Evolutionary conservation across 306 rosid species (phyloP).

Genomic region (Amphicarpaea edgeworthii): DNA sequence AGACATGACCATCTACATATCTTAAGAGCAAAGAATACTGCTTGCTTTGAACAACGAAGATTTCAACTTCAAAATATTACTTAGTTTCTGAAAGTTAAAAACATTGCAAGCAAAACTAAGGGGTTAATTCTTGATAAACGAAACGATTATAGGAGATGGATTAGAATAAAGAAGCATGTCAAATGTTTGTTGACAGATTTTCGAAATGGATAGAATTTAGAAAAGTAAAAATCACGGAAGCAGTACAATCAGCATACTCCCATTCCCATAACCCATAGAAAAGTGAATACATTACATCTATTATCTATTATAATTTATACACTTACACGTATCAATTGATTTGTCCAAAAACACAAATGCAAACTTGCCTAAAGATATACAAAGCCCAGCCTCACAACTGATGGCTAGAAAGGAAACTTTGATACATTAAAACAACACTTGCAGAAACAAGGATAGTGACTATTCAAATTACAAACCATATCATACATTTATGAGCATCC

Average conservation of each 20-base stretch:
- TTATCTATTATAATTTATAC: slow-evolving; percentile 39
- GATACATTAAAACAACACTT: slow-evolving; percentile 44
- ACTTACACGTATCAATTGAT: slow-evolving; percentile 24
- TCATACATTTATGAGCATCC: slow-evolving; percentile 52
- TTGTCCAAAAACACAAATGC: slow-evolving; percentile 23
- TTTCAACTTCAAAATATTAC: not conserved
- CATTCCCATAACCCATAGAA: slow-evolving; percentile 3
- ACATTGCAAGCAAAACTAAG: not conserved
- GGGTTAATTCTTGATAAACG: not conserved
- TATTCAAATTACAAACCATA: slow-evolving; percentile 54
- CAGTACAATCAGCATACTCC: slow-evolving; percentile 14
- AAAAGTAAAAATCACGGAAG: not conserved
- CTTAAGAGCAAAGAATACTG: not conserved
- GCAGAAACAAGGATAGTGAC: slow-evolving; percentile 40
- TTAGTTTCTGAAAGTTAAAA: not conserved
- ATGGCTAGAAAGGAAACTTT: slow-evolving; percentile 41
- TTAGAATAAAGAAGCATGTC: not conserved
- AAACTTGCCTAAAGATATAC: slow-evolving; percentile 35
- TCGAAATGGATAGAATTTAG: not conserved
- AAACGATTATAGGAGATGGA: not conserved
- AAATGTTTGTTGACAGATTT: not conserved
- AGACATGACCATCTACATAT: not conserved
- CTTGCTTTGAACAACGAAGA: not conserved
- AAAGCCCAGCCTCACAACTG: slow-evolving; percentile 33
- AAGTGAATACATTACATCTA: slow-evolving; percentile 9